Conservation (phyloP, 2,329 filamentous ascomycete species). For the Claviceps capensis region DNA sequence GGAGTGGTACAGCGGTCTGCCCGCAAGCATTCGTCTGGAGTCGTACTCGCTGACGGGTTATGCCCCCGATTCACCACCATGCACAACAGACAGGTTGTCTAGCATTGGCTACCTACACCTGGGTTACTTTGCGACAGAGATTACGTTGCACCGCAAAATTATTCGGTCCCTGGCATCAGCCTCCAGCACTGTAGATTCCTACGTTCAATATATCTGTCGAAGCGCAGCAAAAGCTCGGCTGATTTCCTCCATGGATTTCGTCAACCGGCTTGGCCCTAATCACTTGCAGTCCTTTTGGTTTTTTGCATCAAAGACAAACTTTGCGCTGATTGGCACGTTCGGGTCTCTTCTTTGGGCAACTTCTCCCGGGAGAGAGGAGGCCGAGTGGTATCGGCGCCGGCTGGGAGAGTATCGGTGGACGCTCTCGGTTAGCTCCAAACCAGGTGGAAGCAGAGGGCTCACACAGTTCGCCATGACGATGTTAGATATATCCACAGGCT, state of each 20-base stretch:
- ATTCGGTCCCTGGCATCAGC: constrained; percentile 56
- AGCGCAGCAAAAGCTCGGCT: constrained; percentile 86
- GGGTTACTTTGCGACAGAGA: constrained; percentile 87
- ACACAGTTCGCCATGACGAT: constrained; percentile 66
- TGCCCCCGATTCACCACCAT: constrained; percentile 9
- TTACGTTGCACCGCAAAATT: constrained; percentile 82
- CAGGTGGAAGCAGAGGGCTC: constrained; percentile 42
- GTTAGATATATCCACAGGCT: constrained; percentile 56
- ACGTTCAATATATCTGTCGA: constrained; percentile 83
- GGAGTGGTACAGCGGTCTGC: constrained; percentile 67
- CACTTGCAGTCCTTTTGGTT: constrained; percentile 92
- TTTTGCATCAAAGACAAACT: constrained; percentile 77
- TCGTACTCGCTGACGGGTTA: constrained; percentile 23
- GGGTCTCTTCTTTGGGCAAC: constrained; percentile 83
- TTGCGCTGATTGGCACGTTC: constrained; percentile 89
- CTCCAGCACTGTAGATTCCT: constrained; percentile 47
- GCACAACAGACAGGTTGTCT: constrained; percentile 32
- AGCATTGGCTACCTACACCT: constrained; percentile 72
- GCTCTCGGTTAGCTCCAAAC: constrained; percentile 69
- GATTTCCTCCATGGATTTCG: constrained; percentile 94
- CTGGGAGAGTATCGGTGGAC: constrained; percentile 92
- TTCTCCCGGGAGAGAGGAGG: constrained; percentile 74
- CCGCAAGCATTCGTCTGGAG: constrained; percentile 52
- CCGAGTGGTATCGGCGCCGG: constrained; percentile 78
- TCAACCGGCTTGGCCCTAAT: constrained; percentile 75